Base-by-base conservation (phyloP, 306 rosid genomes). In the Corylus heterophylla region DNA sequence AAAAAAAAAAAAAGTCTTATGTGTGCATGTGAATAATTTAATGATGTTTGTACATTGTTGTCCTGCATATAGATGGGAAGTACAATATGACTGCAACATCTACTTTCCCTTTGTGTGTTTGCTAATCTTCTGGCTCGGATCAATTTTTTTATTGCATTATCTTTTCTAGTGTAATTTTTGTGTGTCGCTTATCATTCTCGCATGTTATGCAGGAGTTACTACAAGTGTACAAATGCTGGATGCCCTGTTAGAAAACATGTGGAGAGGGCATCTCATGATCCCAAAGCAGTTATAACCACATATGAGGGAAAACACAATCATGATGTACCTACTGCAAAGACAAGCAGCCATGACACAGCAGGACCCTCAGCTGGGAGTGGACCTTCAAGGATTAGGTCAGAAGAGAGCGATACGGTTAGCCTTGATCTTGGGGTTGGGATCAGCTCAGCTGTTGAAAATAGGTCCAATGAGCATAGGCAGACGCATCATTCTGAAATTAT, bases 231-330 rank as follows among this genome's bases (percentile, higher is more conserved):
- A 79, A 93, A 93, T 76, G 88, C 89, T 1, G 96, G 99, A 79
- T 95, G 99, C 82, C 98, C 98, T 5, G 99, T 95, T 49, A 83
- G 99, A 71, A 95, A 95, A 78, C 99, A 95, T 59, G 98, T 95
- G 82, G 99, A 95, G 87, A 89, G 98, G 79, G 99, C 99, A 77
- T 93, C 98, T 12, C 98, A 95, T 80, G 97, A 95, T 83, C 99
- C 97, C 7, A 95, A 93, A 88, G 98, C 98, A 16, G 99, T 95
- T 51, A 95, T 95, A 78, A 95, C 99, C 29, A 93, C 99, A 42
- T 95, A 95, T 0, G 99, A 95, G 73, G 99, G 98, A 51, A 93
- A 95, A 52, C 99, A 93, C 85, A 95, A 95, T 74, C 99, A 95
- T 44, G 98, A 95, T 45, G 97, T 95, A 69, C 99, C 99, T 9